Conservation (phyloP, 2,329 filamentous ascomycete genomes). For the Periconia macrospinosa region DNA sequence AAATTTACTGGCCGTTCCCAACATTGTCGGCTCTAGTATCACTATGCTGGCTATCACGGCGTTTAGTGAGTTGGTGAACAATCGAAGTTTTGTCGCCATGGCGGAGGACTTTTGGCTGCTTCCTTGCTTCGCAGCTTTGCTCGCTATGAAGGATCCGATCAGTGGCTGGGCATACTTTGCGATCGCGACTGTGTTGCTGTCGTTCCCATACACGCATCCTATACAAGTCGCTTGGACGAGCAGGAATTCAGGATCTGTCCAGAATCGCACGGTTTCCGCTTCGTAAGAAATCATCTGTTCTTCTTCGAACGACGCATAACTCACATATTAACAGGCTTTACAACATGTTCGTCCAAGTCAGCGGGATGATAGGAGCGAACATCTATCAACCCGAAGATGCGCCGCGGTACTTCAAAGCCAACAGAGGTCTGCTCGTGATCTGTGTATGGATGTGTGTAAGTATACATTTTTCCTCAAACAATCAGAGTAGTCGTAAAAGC, state of each 20-base stretch:
- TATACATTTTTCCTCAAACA: conserved; percentile 12
- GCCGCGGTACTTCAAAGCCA: conserved; percentile 14
- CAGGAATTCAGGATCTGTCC: conserved; percentile 61
- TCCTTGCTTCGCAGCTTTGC: conserved; percentile 12
- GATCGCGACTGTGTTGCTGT: conserved; percentile 47
- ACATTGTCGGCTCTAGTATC: conserved; percentile 9
- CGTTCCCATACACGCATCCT: conserved; percentile 49
- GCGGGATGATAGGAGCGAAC: conserved; percentile 18
- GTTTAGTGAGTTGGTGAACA: conserved; percentile 12
- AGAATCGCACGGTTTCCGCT: conserved; percentile 61
- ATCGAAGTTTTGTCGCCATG: conserved; percentile 13
- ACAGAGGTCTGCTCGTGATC: conserved; percentile 32
- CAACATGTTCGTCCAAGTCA: conserved; percentile 46
- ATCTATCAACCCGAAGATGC: conserved; percentile 11
- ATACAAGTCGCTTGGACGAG: conserved; percentile 60
- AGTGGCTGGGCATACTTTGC: conserved; percentile 53
- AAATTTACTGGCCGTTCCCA: conserved; percentile 62
- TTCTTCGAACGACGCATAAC: not conserved
- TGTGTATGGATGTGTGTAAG: conserved; percentile 24
- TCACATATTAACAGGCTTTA: conserved; percentile 45
- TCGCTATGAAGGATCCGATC: conserved; percentile 10
- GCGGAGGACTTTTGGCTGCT: conserved; percentile 14
- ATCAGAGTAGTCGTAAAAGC: conserved; percentile 25
- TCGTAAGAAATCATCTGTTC: conserved; percentile 31
- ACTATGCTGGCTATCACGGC: conserved; percentile 15